Evolutionary conservation across 768 basidiomycete species (phyloP), one percentile per base, ranked within the genome.

Genomic region (Kondoa malvinella): DNA sequence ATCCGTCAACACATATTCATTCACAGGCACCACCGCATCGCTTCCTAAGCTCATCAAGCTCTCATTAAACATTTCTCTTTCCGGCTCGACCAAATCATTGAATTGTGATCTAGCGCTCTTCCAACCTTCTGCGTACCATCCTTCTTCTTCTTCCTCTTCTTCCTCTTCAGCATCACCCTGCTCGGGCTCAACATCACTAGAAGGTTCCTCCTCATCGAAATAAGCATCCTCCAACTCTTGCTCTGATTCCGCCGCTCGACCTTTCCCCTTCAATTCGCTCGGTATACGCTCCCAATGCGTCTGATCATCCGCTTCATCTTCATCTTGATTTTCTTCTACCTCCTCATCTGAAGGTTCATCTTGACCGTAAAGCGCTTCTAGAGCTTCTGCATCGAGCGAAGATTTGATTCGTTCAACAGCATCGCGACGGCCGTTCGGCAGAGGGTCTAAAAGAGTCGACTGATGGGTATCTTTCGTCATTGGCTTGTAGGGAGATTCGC

Each of bases 241-340:
- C 30, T 63, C 61, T 27, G 12, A 8, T 33, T 63, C 27, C 3
- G 15, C 61, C 21, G 40, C 40, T 17, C 61, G 15, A 32, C 61
- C 61, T 63, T 63, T 63, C n/a, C 61, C 61, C 31, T 63, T 63
- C 29, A 63, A 33, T 16, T 30, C 29, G 3, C n/a, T 8, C n/a
- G 61, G 61, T 26, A 63, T 63, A 29, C 61, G 61, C 17, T 63
- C 61, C 61, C 61, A 63, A 8, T 29, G 8, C 61, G 27, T 21
- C 32, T 63, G n/a, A 29, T 63, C 61, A 29, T 63, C 57, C 25
- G 12, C 27, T 17, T 32, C 15, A 34, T 63, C 61, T 32, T 63
- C 61, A 33, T 63, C 61, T 33, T 4, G 12, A 27, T 27, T 33
- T 29, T 3, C 27, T 33, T 63, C 61, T 3, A 14, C 61, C 12